Percentiles rank a stretch among this genome's conserved stretches.
phyloP scores from a whole-genome alignment of 495 filamentous ascomycete species.

The Chaetomium tenue region DNA sequence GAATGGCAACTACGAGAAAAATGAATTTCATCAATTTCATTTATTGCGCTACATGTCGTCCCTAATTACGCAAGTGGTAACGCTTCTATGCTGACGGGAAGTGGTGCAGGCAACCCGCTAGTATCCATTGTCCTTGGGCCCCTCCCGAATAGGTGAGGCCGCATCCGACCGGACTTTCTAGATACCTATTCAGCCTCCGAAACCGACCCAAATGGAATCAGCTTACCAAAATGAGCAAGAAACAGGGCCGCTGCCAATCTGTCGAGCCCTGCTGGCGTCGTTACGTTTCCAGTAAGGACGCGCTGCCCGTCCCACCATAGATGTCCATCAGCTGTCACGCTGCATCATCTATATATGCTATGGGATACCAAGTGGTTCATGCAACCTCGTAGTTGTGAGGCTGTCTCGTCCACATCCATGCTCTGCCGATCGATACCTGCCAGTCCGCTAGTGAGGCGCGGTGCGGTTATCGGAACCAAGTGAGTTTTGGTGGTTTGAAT shows the following conservation, averaged over 20 bases:
- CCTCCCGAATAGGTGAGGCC: background rate
- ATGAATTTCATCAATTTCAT: background rate
- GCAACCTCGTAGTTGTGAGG: background rate
- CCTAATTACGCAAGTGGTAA: background rate
- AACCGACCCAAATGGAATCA: background rate
- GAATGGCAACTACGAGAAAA: background rate
- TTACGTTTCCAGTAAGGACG: conserved; percentile 23
- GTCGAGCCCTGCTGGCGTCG: conserved; percentile 7
- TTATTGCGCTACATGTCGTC: background rate
- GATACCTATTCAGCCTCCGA: background rate
- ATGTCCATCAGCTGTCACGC: conserved; percentile 16
- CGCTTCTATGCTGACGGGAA: background rate
- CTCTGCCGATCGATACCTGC: background rate
- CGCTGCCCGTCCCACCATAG: conserved; percentile 5
- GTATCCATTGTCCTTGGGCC: background rate
- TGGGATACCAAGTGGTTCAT: background rate
- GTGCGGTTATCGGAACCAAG: background rate
- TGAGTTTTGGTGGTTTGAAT: background rate
- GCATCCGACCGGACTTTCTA: background rate
- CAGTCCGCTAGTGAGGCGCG: background rate
- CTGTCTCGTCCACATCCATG: background rate
- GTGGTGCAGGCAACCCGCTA: background rate
- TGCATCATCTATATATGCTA: background rate
- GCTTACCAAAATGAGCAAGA: conserved; percentile 6
- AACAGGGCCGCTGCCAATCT: conserved; percentile 11